These are phyloP conservation scores for Phytophthora constricta DNA, from an alignment of 352 stramenopile species.

Conservation along the genomic window DNA sequence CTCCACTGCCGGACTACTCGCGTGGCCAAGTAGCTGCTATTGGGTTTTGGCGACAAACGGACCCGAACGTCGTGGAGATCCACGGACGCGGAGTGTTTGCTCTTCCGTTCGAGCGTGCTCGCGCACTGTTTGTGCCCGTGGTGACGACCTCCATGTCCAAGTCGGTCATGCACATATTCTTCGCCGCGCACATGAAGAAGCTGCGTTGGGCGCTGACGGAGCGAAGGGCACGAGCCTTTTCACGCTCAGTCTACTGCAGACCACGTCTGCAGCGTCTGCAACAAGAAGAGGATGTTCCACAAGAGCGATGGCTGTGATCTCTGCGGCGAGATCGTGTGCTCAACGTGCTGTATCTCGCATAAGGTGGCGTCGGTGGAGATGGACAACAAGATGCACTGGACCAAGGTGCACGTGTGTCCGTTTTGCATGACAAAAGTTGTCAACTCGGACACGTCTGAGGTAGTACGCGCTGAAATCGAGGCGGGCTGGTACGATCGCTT, in stretches of 20 bases:
- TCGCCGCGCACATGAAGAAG: constrained; percentile 29
- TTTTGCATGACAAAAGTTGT: constrained; percentile 37
- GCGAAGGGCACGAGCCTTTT: constrained; percentile 13
- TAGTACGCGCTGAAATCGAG: constrained; percentile 34
- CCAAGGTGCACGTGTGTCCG: constrained; percentile 30
- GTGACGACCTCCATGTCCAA: constrained; percentile 34
- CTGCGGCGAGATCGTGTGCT: constrained; percentile 39
- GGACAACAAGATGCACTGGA: constrained; percentile 41
- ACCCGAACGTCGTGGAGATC: constrained; percentile 27
- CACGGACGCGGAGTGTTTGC: constrained; percentile 27
- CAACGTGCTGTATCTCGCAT: constrained; percentile 37
- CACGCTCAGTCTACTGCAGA: constrained; percentile 10
- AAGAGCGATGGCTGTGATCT: constrained; percentile 29
- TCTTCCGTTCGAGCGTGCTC: constrained; percentile 27
- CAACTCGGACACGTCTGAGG: constrained; percentile 26
- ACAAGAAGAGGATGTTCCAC: constrained; percentile 29
- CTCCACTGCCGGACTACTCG: constrained; percentile 28
- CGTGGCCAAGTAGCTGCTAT: constrained; percentile 32
- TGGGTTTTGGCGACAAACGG: constrained; percentile 30
- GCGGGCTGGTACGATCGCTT: constrained; percentile 35
- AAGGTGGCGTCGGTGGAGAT: constrained; percentile 37
- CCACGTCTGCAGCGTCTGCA: constrained; percentile 22
- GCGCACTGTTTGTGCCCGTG: constrained; percentile 23
- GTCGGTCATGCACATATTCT: constrained; percentile 34
- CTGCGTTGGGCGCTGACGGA: constrained; percentile 26